Percentiles rank a stretch among this genome's conserved stretches.
phyloP scores from a whole-genome alignment of 257 asterid genomes.

The Eustoma russellianum region DNA sequence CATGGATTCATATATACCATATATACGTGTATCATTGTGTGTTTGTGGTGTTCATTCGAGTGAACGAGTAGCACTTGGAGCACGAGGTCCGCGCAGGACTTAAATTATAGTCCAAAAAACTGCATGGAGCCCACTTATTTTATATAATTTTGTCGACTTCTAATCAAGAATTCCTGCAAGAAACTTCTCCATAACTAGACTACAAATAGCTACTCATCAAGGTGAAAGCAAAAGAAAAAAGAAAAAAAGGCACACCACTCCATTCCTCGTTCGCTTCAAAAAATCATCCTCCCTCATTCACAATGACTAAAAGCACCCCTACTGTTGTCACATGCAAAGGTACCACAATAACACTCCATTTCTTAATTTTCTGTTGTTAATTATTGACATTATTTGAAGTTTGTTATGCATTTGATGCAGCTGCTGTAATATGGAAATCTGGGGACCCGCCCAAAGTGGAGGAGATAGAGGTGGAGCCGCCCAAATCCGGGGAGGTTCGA shows the following conservation, averaged over 20 bases:
- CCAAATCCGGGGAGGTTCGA: slow-evolving; percentile 45
- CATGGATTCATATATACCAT: too few relatives aligned
- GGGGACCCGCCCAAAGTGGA: slow-evolving; percentile 38
- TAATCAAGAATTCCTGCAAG: not conserved
- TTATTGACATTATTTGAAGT: not conserved
- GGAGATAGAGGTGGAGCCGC: slow-evolving; percentile 46
- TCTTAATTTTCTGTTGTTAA: not conserved
- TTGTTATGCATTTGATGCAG: slow-evolving; percentile 16
- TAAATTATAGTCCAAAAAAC: too few relatives aligned
- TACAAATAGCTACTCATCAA: not conserved
- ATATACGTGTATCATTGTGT: too few relatives aligned
- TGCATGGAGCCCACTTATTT: too few relatives aligned
- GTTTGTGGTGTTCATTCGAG: too few relatives aligned
- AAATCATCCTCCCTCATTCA: not conserved
- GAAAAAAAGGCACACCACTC: not conserved
- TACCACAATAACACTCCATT: not conserved
- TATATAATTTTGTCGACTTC: not conserved
- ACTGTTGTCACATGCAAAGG: slow-evolving; percentile 15
- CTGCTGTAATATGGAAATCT: slow-evolving; percentile 41
- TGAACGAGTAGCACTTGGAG: too few relatives aligned
- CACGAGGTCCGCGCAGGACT: too few relatives aligned
- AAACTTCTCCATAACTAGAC: not conserved
- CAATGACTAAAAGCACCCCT: slow-evolving; percentile 10
- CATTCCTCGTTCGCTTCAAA: not conserved
- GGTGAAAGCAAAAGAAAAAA: not conserved